Evolutionary conservation across 139 green algal genomes (phyloP).

Genomic region (Picochlorum costavermella): DNA sequence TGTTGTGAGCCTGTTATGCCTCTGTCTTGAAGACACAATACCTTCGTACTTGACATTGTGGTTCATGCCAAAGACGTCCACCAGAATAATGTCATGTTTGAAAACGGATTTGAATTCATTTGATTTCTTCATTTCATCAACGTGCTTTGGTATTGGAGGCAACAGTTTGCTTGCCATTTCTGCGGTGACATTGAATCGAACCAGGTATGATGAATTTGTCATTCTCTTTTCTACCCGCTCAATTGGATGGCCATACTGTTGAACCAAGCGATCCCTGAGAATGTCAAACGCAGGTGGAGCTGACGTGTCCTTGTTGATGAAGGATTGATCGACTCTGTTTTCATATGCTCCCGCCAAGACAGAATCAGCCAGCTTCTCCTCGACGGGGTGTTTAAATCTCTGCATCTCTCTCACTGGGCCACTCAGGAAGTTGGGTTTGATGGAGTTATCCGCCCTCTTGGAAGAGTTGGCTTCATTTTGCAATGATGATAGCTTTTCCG

Average conservation of each 20-base stretch:
- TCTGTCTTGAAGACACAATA: not conserved
- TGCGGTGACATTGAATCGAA: not conserved
- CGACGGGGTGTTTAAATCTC: too few species aligned
- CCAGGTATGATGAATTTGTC: slow-evolving; percentile 1
- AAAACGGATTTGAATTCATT: slow-evolving; percentile 1
- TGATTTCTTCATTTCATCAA: not conserved
- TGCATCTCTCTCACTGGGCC: too few species aligned
- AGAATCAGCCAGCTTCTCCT: not conserved
- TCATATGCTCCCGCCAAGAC: not conserved
- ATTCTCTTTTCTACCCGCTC: slow-evolving; percentile 1
- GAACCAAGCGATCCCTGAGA: not conserved
- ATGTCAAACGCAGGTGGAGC: not conserved
- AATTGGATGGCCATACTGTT: not conserved
- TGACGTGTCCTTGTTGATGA: not conserved
- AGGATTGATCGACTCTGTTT: not conserved
- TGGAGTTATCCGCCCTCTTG: too few species aligned
- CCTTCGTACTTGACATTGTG: not conserved
- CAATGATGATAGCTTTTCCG: too few species aligned
- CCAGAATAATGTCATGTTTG: not conserved
- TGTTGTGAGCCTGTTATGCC: not conserved
- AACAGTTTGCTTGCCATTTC: slow-evolving; percentile 1
- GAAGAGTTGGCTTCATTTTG: too few species aligned
- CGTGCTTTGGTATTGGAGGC: not conserved
- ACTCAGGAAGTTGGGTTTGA: too few species aligned
- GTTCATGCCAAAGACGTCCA: not conserved